Evolutionary conservation across 352 stramenopile genomes (phyloP).

Genomic region (Globisporangium alternatum): DNA sequence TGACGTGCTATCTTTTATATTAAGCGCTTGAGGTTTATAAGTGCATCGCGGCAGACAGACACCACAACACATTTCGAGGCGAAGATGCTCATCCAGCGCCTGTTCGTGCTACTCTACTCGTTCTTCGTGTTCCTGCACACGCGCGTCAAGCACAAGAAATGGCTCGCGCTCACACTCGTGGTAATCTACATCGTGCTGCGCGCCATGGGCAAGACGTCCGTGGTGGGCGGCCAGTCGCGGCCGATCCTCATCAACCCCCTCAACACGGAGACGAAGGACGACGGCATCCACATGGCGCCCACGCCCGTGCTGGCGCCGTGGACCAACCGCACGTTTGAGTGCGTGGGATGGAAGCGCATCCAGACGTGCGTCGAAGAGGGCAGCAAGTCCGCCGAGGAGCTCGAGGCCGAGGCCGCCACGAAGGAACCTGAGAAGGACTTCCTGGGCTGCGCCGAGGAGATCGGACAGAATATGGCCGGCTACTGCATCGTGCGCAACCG

Average conservation of each 20-base stretch:
- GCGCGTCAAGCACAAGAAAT: slow-evolving; percentile 70
- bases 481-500: slow-evolving; percentile 85
- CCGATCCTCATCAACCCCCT: slow-evolving; percentile 78
- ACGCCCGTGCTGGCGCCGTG: slow-evolving; percentile 56
- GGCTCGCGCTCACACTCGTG: slow-evolving; percentile 47
- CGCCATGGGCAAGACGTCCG: slow-evolving; percentile 45
- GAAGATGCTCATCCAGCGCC: slow-evolving; percentile 66
- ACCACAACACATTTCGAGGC: neutral
- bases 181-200: slow-evolving; percentile 56
- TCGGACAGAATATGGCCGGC: slow-evolving; percentile 69
- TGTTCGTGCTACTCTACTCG: slow-evolving; percentile 66
- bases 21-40: neutral
- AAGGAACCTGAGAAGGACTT: slow-evolving; percentile 69
- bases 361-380: slow-evolving; percentile 59
- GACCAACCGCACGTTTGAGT: slow-evolving; percentile 82
- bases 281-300: slow-evolving; percentile 54
- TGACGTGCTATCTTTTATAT: neutral
- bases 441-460: slow-evolving; percentile 62
- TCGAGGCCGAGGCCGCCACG: slow-evolving; percentile 20
- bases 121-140: slow-evolving; percentile 53
- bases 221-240: slow-evolving; percentile 52
- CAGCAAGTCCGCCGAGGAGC: slow-evolving; percentile 32
- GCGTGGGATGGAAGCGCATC: slow-evolving; percentile 81
- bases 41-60: neutral
- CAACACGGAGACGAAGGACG: slow-evolving; percentile 60